Conservation (phyloP, 176 grass and related monocot genomes). For the Aegilops sharonensis region DNA sequence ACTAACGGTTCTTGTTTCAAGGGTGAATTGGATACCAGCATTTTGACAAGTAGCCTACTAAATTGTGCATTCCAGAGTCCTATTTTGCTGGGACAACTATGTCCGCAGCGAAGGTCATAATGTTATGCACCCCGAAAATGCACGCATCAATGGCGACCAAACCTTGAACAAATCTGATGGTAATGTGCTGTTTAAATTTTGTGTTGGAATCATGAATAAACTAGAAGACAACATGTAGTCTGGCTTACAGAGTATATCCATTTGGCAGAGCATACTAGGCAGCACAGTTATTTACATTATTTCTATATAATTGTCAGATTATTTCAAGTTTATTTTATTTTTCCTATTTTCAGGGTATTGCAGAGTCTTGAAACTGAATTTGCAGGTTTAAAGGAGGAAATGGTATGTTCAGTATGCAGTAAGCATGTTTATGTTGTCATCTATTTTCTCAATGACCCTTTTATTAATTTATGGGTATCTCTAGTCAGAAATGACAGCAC, state of each 20-base stretch:
- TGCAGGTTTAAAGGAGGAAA: conserved; percentile 68
- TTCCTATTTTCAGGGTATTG: conserved; percentile 58
- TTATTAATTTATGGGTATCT: conserved; percentile 17
- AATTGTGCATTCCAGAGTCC: not conserved
- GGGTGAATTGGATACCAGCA: not conserved
- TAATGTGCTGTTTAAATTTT: conserved; percentile 4
- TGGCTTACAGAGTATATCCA: not conserved
- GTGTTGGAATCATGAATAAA: not conserved
- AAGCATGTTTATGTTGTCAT: not conserved
- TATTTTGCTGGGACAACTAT: not conserved
- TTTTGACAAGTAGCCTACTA: not conserved
- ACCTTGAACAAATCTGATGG: conserved; percentile 12
- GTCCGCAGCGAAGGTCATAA: not conserved
- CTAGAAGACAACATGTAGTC: not conserved
- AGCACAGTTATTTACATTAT: not conserved
- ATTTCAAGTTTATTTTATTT: not conserved
- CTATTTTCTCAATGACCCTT: not conserved
- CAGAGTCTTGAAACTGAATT: conserved; percentile 87
- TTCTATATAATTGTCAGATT: conserved; percentile 3
- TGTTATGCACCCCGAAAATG: not conserved
- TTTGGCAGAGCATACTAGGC: not conserved
- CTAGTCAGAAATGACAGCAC: conserved; percentile 46
- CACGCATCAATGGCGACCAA: not conserved
- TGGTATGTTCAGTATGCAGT: conserved; percentile 42
- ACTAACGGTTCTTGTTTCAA: not conserved